Percentiles rank a stretch among this genome's conserved stretches.
phyloP scores from a whole-genome alignment of 1,284 basidiomycete species.

The Cryptococcus sp. region DNA sequence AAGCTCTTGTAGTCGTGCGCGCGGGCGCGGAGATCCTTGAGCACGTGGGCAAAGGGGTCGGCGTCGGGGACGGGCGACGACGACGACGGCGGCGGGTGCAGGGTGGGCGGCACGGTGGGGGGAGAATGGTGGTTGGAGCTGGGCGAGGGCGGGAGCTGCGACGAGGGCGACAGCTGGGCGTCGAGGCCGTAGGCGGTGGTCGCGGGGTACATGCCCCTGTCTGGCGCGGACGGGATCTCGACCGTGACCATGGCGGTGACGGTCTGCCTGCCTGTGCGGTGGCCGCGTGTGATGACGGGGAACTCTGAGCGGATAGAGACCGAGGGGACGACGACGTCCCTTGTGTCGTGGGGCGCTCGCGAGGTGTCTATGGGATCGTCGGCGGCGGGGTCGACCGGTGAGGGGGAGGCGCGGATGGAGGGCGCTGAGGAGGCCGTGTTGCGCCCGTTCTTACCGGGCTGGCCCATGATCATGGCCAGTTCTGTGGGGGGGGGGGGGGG shows the following conservation, averaged over 20 bases:
- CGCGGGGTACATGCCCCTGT: slow-evolving; percentile 32
- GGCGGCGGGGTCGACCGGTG: slow-evolving; percentile 60
- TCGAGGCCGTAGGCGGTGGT: not conserved
- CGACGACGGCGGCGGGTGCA: too few species aligned
- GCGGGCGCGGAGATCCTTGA: slow-evolving; percentile 78
- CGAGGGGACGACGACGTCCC: slow-evolving; percentile 69
- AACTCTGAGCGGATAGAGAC: slow-evolving; percentile 88
- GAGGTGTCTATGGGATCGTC: slow-evolving; percentile 72
- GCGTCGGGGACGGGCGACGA: not conserved
- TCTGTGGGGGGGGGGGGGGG: slow-evolving; percentile 54
- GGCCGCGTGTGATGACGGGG: slow-evolving; percentile 67
- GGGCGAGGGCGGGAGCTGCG: slow-evolving; percentile 6
- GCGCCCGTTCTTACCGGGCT: slow-evolving; percentile 51
- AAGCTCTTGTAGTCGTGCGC: slow-evolving; percentile 94
- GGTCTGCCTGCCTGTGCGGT: slow-evolving; percentile 57
- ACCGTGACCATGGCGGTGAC: slow-evolving; percentile 86
- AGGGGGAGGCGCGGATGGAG: slow-evolving; percentile 6
- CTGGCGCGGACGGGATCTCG: slow-evolving; percentile 73
- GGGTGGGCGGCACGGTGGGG: slow-evolving; percentile 2
- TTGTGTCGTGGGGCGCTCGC: slow-evolving; percentile 45
- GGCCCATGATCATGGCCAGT: slow-evolving; percentile 83
- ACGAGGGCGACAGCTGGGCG: slow-evolving; percentile 27
- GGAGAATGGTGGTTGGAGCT: slow-evolving; percentile 18
- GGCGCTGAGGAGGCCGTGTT: slow-evolving; percentile 31
- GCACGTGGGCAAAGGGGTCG: slow-evolving; percentile 66